Base-by-base conservation (phyloP, 805 yeast genomes). In the Monosporozyma unispora region DNA sequence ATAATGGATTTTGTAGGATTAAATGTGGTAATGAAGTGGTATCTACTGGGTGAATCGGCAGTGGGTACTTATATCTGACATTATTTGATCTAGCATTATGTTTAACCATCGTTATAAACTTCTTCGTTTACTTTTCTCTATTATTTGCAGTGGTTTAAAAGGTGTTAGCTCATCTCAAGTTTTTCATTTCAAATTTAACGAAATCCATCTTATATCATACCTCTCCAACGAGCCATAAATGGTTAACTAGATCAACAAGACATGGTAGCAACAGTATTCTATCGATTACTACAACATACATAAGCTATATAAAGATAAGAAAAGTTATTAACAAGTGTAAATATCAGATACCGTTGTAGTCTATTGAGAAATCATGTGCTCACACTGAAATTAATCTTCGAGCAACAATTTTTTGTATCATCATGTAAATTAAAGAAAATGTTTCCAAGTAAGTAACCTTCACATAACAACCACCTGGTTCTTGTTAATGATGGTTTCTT, bases 291-390 rank as follows among this genome's bases (percentile, higher is more conserved):
- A 9, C 12, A 11, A 8, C 18, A 37, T 37, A 18, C 6, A 37
- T 3, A 18, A 37, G 40, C 23, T 37, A 37, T 18, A 37, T 37
- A 37, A 10, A 10, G 14, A 25, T 25, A 41, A 16, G 31, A 41
- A 27, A 41, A 41, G 16, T 31, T 31, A 25, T 29, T 37, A 23
- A 22, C 19, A 8, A n/a, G 35, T 31, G 35, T 21, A 25, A 49
- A 44, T 40, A 48, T 84, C 95, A 87, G 95, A 87, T 87, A 87
- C 95, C 95, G 95, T 87, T 87, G 95, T 87, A 87, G 96, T 87
- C 95, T 82, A 77, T 78, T 78, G 81, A 77, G 81, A 77, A 80
- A 79, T 78, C 82, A 70, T 77, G 83, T 76, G 81, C 85, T 75
- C 78, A 79, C 87, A 81, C 62, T 58, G 79, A 66, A 50, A 42